Percentiles rank a stretch among this genome's conserved stretches.
These are phyloP conservation scores for Saturnispora saitoi DNA, from an alignment of 805 yeast genomes.

Conservation along the genomic window DNA sequence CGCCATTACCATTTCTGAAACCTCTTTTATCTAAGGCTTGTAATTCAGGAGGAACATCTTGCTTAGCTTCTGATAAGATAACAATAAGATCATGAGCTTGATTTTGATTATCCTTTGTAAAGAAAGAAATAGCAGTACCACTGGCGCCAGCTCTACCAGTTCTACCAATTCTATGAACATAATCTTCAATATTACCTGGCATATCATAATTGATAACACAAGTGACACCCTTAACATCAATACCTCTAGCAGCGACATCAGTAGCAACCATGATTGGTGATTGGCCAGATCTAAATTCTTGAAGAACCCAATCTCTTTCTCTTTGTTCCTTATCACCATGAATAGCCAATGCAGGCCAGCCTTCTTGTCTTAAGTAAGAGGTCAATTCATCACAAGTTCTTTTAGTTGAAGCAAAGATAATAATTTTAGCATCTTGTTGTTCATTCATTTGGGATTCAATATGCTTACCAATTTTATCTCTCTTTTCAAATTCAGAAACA, in stretches of 20 bases:
- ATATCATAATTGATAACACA: slow-evolving; percentile 91
- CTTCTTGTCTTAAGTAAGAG: slow-evolving; percentile 83
- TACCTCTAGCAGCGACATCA: slow-evolving; percentile 99
- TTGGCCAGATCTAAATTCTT: slow-evolving; percentile 85
- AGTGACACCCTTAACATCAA: slow-evolving; percentile 97
- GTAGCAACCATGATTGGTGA: slow-evolving; percentile 98
- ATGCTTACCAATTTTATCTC: slow-evolving; percentile 80
- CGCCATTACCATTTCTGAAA: slow-evolving; percentile 43
- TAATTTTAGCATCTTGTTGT: slow-evolving; percentile 57
- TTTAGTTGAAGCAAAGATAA: slow-evolving; percentile 93
- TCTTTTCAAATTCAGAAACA: slow-evolving; percentile 84
- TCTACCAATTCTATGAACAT: slow-evolving; percentile 98
- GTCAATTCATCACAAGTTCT: slow-evolving; percentile 97
- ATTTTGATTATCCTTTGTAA: slow-evolving; percentile 79
- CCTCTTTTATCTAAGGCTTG: slow-evolving; percentile 68
- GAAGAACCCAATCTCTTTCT: slow-evolving; percentile 98
- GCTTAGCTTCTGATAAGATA: slow-evolving; percentile 93
- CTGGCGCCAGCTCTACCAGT: slow-evolving; percentile 97
- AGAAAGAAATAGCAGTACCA: slow-evolving; percentile 93
- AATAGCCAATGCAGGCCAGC: slow-evolving; percentile 98
- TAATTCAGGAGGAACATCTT: slow-evolving; percentile 74
- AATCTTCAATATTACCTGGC: slow-evolving; percentile 98
- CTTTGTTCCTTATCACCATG: slow-evolving; percentile 98
- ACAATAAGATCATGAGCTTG: slow-evolving; percentile 85
- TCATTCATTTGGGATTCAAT: slow-evolving; percentile 72